A percentile compares a stretch with the other conserved stretches of the same genome.
These are phyloP conservation scores for Ilyonectria sp. DNA, from an alignment of 2,329 filamentous ascomycete genomes.

Conservation along the genomic window DNA sequence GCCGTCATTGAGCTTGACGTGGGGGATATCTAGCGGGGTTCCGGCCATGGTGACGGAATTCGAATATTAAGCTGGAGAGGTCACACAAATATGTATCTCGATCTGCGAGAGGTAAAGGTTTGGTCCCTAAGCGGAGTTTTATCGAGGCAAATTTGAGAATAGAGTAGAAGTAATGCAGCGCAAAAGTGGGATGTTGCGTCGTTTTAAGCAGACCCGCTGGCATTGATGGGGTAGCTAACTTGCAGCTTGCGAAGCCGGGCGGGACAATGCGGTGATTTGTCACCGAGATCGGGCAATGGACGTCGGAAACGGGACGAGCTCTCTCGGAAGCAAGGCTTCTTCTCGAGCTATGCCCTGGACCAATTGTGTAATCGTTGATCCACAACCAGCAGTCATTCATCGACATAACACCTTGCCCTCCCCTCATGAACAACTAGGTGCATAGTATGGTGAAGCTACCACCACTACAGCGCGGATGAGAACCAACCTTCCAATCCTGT, in stretches of 20 bases:
- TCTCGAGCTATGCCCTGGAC: background rate
- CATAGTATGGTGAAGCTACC: background rate
- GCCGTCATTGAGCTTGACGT: slow-evolving; percentile 81
- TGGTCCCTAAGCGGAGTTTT: background rate
- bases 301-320: background rate
- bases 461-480: background rate
- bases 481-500: background rate
- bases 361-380: slow-evolving; percentile 4
- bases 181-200: slow-evolving; percentile 27
- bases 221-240: slow-evolving; percentile 1
- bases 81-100: background rate
- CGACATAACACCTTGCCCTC: background rate
- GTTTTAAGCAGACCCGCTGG: slow-evolving; percentile 22
- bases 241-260: slow-evolving; percentile 34
- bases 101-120: too few species aligned
- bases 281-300: slow-evolving; percentile 9
- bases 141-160: background rate
- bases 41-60: slow-evolving; percentile 30
- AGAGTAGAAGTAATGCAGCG: background rate
- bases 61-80: background rate
- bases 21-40: slow-evolving; percentile 60
- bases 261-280: slow-evolving; percentile 40
- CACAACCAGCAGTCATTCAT: background rate
- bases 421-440: background rate
- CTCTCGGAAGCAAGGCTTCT: slow-evolving; percentile 8